A percentile compares a stretch with the other conserved stretches of the same genome.
These are phyloP conservation scores for Zygoascus hellenicus DNA, from an alignment of 1,139 yeast genomes.

Conservation along the genomic window DNA sequence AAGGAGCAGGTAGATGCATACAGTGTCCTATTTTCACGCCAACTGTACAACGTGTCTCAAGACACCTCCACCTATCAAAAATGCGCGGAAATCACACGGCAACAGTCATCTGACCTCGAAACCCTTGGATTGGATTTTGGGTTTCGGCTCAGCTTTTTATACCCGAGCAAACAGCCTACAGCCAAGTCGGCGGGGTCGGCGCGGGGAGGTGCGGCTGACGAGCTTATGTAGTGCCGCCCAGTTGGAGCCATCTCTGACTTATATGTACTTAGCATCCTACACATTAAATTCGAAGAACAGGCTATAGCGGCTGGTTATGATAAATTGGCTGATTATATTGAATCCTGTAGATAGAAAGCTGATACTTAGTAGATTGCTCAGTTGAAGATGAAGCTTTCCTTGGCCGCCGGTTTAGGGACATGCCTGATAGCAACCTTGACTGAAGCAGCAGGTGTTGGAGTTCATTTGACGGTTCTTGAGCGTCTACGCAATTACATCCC, in stretches of 20 bases:
- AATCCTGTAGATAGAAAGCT: no score
- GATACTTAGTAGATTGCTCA: no score
- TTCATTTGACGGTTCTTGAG: conserved; percentile 41
- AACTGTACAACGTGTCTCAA: conserved; percentile 58
- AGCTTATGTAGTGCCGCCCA: no score
- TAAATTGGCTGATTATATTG: no score
- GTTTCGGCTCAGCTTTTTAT: conserved; percentile 32
- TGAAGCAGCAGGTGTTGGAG: conserved; percentile 21
- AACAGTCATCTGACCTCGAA: conserved; percentile 59
- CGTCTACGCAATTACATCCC: conserved; percentile 34
- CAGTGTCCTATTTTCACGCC: conserved; percentile 56
- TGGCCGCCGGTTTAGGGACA: no score
- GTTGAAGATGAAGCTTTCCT: no score
- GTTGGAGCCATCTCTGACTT: no score
- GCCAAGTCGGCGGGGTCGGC: no score
- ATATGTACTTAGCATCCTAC: no score
- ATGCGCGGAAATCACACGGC: conserved; percentile 48
- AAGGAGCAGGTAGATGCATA: conserved; percentile 59
- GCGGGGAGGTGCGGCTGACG: conserved; percentile 6
- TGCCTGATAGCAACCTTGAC: no score
- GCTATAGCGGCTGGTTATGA: no score
- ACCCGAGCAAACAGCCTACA: conserved; percentile 9
- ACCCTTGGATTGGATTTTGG: conserved; percentile 69
- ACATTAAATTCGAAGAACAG: no score
- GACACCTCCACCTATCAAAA: conserved; percentile 43